Evolutionary conservation across 1,284 basidiomycete species (phyloP), one percentile per base, ranked within the genome.

Genomic region (Boletus albobrunnescens): DNA sequence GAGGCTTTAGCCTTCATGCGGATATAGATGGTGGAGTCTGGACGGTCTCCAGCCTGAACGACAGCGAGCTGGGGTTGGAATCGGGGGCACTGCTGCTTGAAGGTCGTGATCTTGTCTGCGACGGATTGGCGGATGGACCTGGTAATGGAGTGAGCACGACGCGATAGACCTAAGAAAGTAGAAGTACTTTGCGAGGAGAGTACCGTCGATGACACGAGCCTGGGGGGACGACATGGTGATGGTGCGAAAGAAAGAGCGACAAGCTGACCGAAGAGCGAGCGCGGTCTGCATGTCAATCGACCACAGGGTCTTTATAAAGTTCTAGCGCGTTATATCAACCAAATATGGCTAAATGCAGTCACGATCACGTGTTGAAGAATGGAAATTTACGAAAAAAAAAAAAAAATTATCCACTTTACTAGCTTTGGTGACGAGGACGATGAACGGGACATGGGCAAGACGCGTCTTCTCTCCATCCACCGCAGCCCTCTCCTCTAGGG

Each of bases 1-100:
- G 94, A 91, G 11, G 96, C 96, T 70, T 94, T 96, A 43, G 82
- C 77, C 74, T 99, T 99, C 95, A 98, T 98, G 63, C 92, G 91
- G 56, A 99, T 88, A 72, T 99, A 99, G 44, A 88, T 87, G 27
- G 77, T 75, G 8, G 94, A 98, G 65, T 98, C 95, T 32, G 91
- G 85, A 54, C 90, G 84, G 27, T 82, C 81, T 44, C 96, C 96
- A 46, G 94, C 94, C 71, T 99, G 96, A 47, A 99, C 81, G 71
- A 99, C 94, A 60, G 84, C 87, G 30, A 99, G 81, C 68, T 87
- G 81, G 14, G 94, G 90, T 61, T 87, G 80, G 75, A 99, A 98
- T 36, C 87, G 86, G 20, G 92, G 86, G 67, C 81, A 82, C 52
- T 73, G 74, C 10, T 78, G 65, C 62, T 81, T 79, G 46, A 85